phyloP scores from a whole-genome alignment of 495 filamentous ascomycete species.

The Aspergillus sclerotiicarbonarius region DNA sequence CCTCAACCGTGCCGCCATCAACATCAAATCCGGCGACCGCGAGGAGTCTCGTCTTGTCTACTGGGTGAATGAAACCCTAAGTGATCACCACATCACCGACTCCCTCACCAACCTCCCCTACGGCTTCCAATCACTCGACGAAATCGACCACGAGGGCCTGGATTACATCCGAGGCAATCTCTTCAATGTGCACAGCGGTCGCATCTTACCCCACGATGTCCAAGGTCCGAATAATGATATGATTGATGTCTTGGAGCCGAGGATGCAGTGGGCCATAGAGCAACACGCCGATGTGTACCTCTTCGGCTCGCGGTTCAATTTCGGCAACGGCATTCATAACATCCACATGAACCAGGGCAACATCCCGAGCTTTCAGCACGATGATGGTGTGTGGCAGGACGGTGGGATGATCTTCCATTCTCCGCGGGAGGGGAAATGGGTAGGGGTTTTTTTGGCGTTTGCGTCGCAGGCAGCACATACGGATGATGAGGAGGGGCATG shows the following conservation, averaged over 20 bases:
- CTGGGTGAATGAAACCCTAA: constrained; percentile 24
- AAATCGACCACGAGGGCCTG: constrained; percentile 10
- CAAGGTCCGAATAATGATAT: constrained; percentile 28
- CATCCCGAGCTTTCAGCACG: constrained; percentile 14
- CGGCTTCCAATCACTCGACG: constrained; percentile 17
- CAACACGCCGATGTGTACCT: constrained; percentile 28
- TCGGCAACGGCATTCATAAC: constrained; percentile 33
- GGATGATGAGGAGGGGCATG: constrained; percentile 16
- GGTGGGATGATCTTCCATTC: constrained; percentile 32
- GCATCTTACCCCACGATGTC: constrained; percentile 26
- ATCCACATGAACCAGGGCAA: constrained; percentile 44
- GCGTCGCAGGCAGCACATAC: constrained; percentile 24
- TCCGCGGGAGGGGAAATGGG: constrained; percentile 24
- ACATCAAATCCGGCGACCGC: constrained; percentile 10
- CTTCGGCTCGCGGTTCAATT: constrained; percentile 23
- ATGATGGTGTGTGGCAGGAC: constrained; percentile 36
- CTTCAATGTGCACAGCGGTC: constrained; percentile 22
- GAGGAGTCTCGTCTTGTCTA: constrained; percentile 7
- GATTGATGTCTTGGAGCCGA: constrained; percentile 28
- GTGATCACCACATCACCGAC: constrained; percentile 22
- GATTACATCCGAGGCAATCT: constrained; percentile 33
- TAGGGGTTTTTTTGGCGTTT: constrained; percentile 33
- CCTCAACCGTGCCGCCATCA: constrained; percentile 4
- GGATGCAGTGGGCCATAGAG: constrained; percentile 25
- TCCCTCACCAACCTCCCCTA: constrained; percentile 16